Percentiles rank a stretch among this genome's conserved stretches.
Evolutionary conservation across 768 basidiomycete genomes (phyloP).

Genomic region (Macrolepiota albuminosa): DNA sequence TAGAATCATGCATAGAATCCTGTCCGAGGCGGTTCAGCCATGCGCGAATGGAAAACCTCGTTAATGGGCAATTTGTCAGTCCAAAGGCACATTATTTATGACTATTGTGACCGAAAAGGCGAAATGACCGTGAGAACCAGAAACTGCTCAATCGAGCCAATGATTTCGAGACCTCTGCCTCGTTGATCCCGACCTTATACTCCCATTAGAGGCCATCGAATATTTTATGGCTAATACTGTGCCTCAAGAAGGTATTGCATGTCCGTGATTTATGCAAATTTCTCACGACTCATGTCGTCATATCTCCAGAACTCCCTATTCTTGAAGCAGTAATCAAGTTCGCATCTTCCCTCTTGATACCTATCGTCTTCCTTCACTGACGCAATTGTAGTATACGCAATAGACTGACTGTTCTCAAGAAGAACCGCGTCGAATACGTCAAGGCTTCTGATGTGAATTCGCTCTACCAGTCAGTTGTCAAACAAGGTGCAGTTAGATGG

Average conservation of each 20-base stretch:
- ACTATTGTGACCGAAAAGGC: background rate
- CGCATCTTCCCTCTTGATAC: slow-evolving; percentile 19
- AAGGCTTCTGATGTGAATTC: slow-evolving; percentile 90
- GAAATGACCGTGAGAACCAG: slow-evolving; percentile 19
- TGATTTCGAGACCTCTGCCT: background rate
- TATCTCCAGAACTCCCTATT: slow-evolving; percentile 73
- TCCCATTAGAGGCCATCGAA: background rate
- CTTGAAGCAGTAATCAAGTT: slow-evolving; percentile 94
- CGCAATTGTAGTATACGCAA: slow-evolving; percentile 73
- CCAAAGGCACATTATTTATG: background rate
- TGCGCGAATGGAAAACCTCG: background rate
- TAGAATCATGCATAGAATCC: background rate
- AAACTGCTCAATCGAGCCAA: background rate
- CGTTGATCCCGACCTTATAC: background rate
- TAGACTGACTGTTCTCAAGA: slow-evolving; percentile 90
- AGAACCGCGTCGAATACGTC: slow-evolving; percentile 89
- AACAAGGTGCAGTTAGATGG: slow-evolving; percentile 62
- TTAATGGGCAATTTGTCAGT: background rate
- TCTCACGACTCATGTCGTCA: slow-evolving; percentile 18
- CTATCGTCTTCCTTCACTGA: slow-evolving; percentile 11
- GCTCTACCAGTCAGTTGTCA: slow-evolving; percentile 89
- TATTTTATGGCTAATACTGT: slow-evolving; percentile 60
- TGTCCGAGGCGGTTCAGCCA: slow-evolving; percentile 11
- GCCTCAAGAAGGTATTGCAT: slow-evolving; percentile 68
- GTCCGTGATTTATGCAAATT: slow-evolving; percentile 12